These are phyloP conservation scores for Harringtonia lauricola DNA, from an alignment of 2,329 filamentous ascomycete species.

Conservation along the genomic window DNA sequence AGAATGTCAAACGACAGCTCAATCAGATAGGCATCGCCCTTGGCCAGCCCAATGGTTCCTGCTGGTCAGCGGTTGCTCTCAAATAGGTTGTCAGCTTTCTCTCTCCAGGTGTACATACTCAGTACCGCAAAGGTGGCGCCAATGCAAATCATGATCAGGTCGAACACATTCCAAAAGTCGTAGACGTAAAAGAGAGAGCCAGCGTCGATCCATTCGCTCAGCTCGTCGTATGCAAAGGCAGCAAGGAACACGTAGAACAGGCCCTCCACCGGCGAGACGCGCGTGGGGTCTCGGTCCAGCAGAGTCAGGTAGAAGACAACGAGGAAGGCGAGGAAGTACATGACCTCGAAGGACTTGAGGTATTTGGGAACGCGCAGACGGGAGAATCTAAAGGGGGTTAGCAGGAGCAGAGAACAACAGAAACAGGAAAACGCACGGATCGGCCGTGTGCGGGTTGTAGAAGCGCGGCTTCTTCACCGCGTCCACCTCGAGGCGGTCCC, in stretches of 20 bases:
- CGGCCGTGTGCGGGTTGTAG: slow-evolving; percentile 56
- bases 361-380: slow-evolving; percentile 71
- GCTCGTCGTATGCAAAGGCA: slow-evolving; percentile 78
- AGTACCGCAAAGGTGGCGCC: slow-evolving; percentile 41
- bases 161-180: slow-evolving; percentile 72
- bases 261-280: slow-evolving; percentile 58
- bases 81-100: no score
- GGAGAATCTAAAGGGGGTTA: slow-evolving; percentile 44
- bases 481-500: slow-evolving; percentile 65
- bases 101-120: slow-evolving; percentile 38
- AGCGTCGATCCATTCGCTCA: slow-evolving; percentile 76
- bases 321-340: slow-evolving; percentile 70
- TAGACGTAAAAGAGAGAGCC: slow-evolving; percentile 77
- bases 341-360: slow-evolving; percentile 71
- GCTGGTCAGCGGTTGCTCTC: no score
- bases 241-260: slow-evolving; percentile 77
- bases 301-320: slow-evolving; percentile 79
- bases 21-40: slow-evolving; percentile 49
- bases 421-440: slow-evolving; percentile 36
- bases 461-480: slow-evolving; percentile 66
- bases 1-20: slow-evolving; percentile 83
- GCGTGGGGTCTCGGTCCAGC: slow-evolving; percentile 55
- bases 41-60: slow-evolving; percentile 58
- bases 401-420: background rate
- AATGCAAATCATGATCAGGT: slow-evolving; percentile 61